Evolutionary conservation across 139 green algal species (phyloP), one percentile per base, ranked within the genome.

Genomic region (Chlamydomonas asymmetrica): DNA sequence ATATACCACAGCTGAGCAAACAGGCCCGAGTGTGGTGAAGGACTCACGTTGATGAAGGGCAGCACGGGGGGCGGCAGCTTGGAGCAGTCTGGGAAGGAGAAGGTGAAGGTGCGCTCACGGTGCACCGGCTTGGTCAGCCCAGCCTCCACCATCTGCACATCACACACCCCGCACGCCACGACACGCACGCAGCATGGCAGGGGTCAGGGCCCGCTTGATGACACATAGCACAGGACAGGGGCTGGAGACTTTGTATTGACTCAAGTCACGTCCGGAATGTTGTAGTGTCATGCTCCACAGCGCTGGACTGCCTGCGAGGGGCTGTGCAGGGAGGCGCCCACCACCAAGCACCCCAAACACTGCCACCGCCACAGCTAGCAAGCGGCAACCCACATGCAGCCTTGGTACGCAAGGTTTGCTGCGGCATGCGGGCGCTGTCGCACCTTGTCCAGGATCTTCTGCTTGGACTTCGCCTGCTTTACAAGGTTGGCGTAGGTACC

Each of bases 371-470:
- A 3, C 61, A 43, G 25, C 80, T n/a, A 27, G 9, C 18, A 66
- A 66, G 60, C 7, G 18, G 13, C 23, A 37, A 68, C 62, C 49
- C 48, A 78, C n/a, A n/a, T n/a, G n/a, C n/a, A n/a, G n/a, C n/a
- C n/a, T n/a, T n/a, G n/a, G n/a, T n/a, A n/a, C n/a, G n/a, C n/a
- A n/a, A n/a, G n/a, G n/a, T n/a, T n/a, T n/a, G n/a, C n/a, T n/a
- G n/a, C n/a, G n/a, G n/a, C n/a, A n/a, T n/a, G n/a, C n/a, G n/a
- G n/a, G n/a, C n/a, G n/a, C n/a, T n/a, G n/a, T n/a, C n/a, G n/a
- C 87, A 93, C 92, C 79, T 94, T 95, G 61, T 91, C 88, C 38
- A 94, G 73, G 39, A 89, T 94, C 80, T 96, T 96, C 80, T 96
- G 85, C 82, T 95, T 96, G 43, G 76, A 90, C 84, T 94, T 89